These are phyloP conservation scores for Cornus kousa DNA, from an alignment of 148 eudicot genomes.

Conservation along the genomic window DNA sequence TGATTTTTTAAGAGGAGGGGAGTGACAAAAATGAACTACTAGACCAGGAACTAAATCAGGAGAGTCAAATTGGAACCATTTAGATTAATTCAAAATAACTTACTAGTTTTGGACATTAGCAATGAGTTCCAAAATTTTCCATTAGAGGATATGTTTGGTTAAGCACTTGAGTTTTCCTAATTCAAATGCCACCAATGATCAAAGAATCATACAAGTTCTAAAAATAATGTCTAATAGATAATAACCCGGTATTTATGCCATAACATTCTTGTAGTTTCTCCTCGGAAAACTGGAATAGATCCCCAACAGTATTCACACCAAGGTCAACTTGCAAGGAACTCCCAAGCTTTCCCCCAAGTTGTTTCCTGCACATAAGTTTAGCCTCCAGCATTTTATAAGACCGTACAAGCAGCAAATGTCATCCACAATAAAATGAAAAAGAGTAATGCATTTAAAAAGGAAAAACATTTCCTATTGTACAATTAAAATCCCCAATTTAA, in stretches of 20 bases:
- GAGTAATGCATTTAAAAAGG: not conserved
- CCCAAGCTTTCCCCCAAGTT: conserved; percentile 97
- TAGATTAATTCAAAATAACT: not conserved
- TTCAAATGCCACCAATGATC: conserved; percentile 3
- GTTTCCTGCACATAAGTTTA: conserved; percentile 63
- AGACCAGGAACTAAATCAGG: not conserved
- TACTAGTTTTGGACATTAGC: not conserved
- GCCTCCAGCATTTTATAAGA: conserved; percentile 8
- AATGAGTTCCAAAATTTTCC: not conserved
- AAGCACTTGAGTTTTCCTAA: not conserved
- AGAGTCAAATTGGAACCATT: not conserved
- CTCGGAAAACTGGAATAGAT: conserved; percentile 70
- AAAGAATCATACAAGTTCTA: not conserved
- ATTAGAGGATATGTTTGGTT: not conserved
- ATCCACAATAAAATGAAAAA: not conserved
- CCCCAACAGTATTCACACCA: conserved; percentile 78
- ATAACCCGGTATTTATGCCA: conserved; percentile 86
- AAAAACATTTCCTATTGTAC: not conserved
- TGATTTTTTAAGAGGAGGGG: not conserved
- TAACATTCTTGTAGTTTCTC: conserved; percentile 80
- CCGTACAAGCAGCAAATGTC: not conserved
- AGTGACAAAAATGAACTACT: not conserved
- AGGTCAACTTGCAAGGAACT: conserved; percentile 75
- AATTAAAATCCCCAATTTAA: not conserved
- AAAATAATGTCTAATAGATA: conserved; percentile 3